These are phyloP conservation scores for Zalaria obscura DNA, from an alignment of 2,329 filamentous ascomycete species.

Conservation along the genomic window DNA sequence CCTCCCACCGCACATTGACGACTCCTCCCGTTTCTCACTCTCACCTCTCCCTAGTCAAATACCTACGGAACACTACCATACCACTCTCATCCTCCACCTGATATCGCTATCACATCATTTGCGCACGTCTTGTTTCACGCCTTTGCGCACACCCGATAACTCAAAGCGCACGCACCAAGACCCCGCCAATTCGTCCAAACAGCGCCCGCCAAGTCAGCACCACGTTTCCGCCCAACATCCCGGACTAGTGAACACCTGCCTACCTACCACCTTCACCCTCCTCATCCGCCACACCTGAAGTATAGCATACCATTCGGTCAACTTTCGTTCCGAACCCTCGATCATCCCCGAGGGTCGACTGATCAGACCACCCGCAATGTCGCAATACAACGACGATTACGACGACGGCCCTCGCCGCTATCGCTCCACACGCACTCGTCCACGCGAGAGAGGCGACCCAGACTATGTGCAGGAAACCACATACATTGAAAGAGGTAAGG, in stretches of 20 bases:
- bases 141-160: too few relatives aligned
- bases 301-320: not conserved
- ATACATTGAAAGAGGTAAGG: slow-evolving; percentile 33
- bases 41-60: too few relatives aligned
- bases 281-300: not conserved
- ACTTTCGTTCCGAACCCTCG: not conserved
- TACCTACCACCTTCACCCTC: not conserved
- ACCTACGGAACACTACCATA: too few relatives aligned
- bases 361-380: slow-evolving; percentile 22
- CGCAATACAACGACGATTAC: slow-evolving; percentile 30
- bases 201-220: too few relatives aligned
- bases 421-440: slow-evolving; percentile 21
- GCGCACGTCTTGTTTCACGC: too few relatives aligned
- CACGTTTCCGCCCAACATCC: too few relatives aligned
- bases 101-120: too few relatives aligned
- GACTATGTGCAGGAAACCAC: slow-evolving; percentile 35
- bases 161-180: too few relatives aligned
- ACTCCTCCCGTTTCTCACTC: too few relatives aligned
- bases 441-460: slow-evolving; percentile 33
- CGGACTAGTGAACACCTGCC: not conserved
- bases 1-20: too few relatives aligned
- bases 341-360: not conserved
- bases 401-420: slow-evolving; percentile 32
- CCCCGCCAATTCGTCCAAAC: too few relatives aligned
- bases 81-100: too few relatives aligned